These are phyloP conservation scores for Leccinum fuscescens DNA, from an alignment of 1,284 basidiomycete species.

Conservation along the genomic window DNA sequence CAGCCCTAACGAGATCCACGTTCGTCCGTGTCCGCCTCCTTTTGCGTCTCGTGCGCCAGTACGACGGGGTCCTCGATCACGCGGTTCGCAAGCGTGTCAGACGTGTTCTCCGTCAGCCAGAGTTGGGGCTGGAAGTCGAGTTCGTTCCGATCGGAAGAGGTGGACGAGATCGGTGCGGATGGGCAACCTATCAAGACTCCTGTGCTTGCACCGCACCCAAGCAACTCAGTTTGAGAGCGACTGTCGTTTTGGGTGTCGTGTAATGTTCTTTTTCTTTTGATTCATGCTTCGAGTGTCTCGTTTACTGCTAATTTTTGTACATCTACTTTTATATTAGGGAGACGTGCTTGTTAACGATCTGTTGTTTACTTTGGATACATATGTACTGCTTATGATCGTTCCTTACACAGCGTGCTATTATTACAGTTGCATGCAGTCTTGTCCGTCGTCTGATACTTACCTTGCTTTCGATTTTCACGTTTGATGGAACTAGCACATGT, in stretches of 20 bases:
- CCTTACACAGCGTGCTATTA: neutral
- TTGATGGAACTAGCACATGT: too few species aligned
- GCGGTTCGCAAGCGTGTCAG: constrained; percentile 69
- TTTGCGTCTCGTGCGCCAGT: constrained; percentile 80
- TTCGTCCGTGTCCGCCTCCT: constrained; percentile 68
- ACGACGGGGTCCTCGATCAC: constrained; percentile 82
- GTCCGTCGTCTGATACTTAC: too few species aligned
- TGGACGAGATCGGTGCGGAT: constrained; percentile 50
- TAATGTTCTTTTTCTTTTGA: constrained; percentile 30
- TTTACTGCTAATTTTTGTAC: neutral
- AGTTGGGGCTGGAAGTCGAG: constrained; percentile 84
- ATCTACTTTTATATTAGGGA: neutral
- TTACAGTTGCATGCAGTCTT: neutral
- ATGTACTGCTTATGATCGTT: neutral
- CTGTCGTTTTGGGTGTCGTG: constrained; percentile 71
- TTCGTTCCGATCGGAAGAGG: constrained; percentile 54
- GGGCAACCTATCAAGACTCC: constrained; percentile 31
- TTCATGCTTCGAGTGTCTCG: constrained; percentile 8
- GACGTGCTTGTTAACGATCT: neutral
- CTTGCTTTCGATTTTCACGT: too few species aligned
- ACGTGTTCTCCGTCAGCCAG: constrained; percentile 44
- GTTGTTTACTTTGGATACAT: neutral
- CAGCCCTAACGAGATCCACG: constrained; percentile 80
- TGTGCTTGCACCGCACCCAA: constrained; percentile 35
- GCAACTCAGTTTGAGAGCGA: constrained; percentile 68